Evolutionary conservation across 2,329 filamentous ascomycete species (phyloP).

Genomic region (Parafenestella ontariensis): DNA sequence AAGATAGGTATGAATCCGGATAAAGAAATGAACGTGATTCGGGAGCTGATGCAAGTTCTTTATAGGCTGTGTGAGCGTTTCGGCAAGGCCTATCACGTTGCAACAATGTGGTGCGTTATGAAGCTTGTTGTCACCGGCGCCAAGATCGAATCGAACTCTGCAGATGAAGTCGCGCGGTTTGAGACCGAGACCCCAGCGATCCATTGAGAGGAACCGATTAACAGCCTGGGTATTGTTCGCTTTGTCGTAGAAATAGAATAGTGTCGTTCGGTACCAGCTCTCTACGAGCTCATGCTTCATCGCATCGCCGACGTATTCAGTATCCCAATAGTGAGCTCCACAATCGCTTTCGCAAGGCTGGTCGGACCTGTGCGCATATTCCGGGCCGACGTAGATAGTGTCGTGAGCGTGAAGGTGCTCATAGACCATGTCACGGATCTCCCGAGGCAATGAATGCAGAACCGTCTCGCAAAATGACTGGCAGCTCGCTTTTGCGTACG

Average conservation of each 20-base stretch:
- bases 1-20: conserved; percentile 8
- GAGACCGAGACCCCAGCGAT: conserved; percentile 5
- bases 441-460: neutral
- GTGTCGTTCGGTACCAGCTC: conserved; percentile 11
- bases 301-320: conserved; percentile 1
- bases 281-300: conserved; percentile 6
- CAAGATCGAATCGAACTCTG: conserved; percentile 3
- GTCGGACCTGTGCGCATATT: neutral
- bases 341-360: neutral
- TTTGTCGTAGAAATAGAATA: conserved; percentile 13
- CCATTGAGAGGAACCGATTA: conserved; percentile 2
- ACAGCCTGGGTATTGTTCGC: conserved; percentile 3
- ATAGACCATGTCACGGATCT: conserved; percentile 10
- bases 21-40: conserved; percentile 9
- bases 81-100: neutral
- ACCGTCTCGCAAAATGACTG: neutral
- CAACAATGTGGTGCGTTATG: neutral
- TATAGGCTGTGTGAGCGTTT: neutral
- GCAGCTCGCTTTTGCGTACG: neutral
- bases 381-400: conserved; percentile 5
- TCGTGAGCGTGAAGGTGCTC: conserved; percentile 8
- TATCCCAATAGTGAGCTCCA: neutral
- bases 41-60: conserved; percentile 4
- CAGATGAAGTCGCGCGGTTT: conserved; percentile 2
- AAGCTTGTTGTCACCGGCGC: neutral